phyloP scores from a whole-genome alignment of 2,329 filamentous ascomycete genomes.

The Clonostachys rhizophaga region DNA sequence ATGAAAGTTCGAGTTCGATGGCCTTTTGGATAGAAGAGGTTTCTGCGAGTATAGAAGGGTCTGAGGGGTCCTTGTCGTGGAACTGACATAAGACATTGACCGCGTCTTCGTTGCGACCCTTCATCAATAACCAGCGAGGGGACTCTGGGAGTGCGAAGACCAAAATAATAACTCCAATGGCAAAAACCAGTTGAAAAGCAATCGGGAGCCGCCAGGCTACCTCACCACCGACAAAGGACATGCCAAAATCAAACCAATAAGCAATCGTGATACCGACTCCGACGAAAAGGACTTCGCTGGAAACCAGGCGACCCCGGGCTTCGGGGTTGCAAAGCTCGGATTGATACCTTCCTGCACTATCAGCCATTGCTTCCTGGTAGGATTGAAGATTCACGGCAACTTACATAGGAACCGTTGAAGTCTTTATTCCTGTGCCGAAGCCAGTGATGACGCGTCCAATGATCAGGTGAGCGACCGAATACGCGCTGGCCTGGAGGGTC shows the following conservation, averaged over 20 bases:
- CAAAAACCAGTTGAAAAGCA: background rate
- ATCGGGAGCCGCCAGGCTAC: background rate
- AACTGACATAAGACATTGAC: conserved; percentile 44
- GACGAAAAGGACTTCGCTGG: background rate
- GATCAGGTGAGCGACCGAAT: background rate
- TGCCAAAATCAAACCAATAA: background rate
- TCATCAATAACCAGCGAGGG: conserved; percentile 52
- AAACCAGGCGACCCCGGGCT: background rate
- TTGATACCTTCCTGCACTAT: no score
- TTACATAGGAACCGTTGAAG: background rate
- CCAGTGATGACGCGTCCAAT: background rate
- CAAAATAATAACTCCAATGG: conserved; percentile 19
- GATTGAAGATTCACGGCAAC: background rate
- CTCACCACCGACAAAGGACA: background rate
- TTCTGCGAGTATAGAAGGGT: no score
- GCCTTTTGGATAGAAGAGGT: no score
- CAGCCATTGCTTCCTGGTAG: background rate
- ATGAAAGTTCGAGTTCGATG: no score
- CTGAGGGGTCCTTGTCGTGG: conserved; percentile 30
- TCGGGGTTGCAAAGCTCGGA: background rate
- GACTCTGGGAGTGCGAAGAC: conserved; percentile 52
- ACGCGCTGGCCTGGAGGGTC: background rate
- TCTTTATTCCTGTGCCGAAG: background rate
- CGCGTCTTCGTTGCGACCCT: conserved; percentile 44
- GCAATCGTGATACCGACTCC: background rate